These are phyloP conservation scores for Luvunga scandens DNA, from an alignment of 345 rosid genomes.

Conservation along the genomic window DNA sequence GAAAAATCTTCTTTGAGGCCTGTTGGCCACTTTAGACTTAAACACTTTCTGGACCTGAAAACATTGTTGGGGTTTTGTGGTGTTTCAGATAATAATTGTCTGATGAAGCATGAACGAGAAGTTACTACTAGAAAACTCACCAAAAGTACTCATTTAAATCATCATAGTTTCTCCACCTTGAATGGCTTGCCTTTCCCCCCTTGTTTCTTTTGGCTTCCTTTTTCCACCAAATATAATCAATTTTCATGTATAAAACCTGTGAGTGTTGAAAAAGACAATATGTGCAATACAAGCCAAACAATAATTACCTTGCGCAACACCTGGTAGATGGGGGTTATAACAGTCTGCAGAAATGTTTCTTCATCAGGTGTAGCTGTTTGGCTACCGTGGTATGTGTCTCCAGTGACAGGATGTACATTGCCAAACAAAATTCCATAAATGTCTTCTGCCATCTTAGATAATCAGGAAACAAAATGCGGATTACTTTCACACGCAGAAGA, in stretches of 20 bases:
- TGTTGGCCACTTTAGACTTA: conserved; percentile 74
- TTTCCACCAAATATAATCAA: conserved; percentile 27
- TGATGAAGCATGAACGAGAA: conserved; percentile 13
- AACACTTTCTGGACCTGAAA: conserved; percentile 75
- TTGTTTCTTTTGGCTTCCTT: conserved; percentile 87
- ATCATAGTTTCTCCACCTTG: conserved; percentile 98
- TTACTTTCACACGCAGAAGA: conserved; percentile 20
- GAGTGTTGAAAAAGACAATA: neutral
- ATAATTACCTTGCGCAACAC: conserved; percentile 67
- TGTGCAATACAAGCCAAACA: neutral
- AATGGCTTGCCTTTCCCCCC: conserved; percentile 88
- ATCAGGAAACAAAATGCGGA: conserved; percentile 21
- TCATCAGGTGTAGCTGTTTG: conserved; percentile 55
- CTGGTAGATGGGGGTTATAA: conserved; percentile 72
- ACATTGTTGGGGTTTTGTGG: neutral
- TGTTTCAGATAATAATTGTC: conserved; percentile 5
- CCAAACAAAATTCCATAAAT: conserved; percentile 54
- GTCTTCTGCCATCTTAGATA: conserved; percentile 71
- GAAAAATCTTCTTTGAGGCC: conserved; percentile 64
- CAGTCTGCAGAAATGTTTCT: conserved; percentile 73
- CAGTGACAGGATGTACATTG: conserved; percentile 52
- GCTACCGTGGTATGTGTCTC: conserved; percentile 33
- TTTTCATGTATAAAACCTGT: conserved; percentile 4
- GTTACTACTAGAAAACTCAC: conserved; percentile 39
- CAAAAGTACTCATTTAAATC: conserved; percentile 97